A percentile compares a stretch with the other conserved stretches of the same genome.
These are phyloP conservation scores for Cryphonectria radicalis DNA, from an alignment of 2,329 filamentous ascomycete genomes.

Conservation along the genomic window DNA sequence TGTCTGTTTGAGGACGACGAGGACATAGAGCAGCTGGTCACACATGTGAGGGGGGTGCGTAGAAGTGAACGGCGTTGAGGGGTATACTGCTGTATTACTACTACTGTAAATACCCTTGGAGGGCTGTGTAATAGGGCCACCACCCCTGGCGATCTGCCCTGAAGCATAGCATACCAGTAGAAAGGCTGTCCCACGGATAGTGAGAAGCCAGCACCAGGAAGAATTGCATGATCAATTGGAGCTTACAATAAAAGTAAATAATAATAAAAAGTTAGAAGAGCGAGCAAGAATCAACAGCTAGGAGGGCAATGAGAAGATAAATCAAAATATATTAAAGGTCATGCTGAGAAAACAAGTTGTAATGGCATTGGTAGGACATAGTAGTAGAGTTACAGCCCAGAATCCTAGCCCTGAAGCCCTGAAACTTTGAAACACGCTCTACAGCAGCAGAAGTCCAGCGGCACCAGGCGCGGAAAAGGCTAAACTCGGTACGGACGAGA, in stretches of 20 bases:
- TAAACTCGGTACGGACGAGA: conserved; percentile 3
- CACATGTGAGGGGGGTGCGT: conserved; percentile 12
- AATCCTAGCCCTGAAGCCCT: too few relatives aligned
- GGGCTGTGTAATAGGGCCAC: background rate
- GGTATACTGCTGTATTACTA: background rate
- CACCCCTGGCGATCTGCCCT: background rate
- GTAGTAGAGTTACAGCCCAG: too few relatives aligned
- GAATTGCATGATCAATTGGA: background rate
- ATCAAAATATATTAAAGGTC: too few relatives aligned
- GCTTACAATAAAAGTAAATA: too few relatives aligned
- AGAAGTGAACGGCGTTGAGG: too few relatives aligned
- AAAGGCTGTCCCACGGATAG: background rate
- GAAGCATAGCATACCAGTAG: background rate
- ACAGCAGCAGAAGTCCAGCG: too few relatives aligned
- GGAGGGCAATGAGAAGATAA: too few relatives aligned
- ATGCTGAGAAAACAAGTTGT: too few relatives aligned
- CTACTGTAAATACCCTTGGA: background rate
- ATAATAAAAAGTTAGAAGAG: too few relatives aligned
- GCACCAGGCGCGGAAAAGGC: background rate
- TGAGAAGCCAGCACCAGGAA: background rate
- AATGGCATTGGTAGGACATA: too few relatives aligned
- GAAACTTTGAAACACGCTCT: too few relatives aligned
- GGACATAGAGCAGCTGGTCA: conserved; percentile 8
- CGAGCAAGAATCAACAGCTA: too few relatives aligned
- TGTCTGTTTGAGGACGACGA: conserved; percentile 23